Evolutionary conservation across 768 basidiomycete species (phyloP).

Genomic region (Pulveroboletus ravenelii): DNA sequence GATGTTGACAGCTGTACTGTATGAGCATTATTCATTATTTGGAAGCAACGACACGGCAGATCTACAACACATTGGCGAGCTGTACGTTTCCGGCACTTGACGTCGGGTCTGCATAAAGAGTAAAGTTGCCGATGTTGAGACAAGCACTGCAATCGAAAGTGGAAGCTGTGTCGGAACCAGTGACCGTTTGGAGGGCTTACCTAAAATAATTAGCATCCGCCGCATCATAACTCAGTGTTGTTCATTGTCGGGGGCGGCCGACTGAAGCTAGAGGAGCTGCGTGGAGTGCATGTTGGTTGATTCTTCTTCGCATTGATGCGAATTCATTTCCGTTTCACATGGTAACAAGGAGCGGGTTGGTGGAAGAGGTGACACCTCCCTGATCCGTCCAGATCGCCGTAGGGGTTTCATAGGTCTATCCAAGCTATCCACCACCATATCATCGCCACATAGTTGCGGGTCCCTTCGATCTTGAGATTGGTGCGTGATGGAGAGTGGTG

Average conservation of each 20-base stretch:
- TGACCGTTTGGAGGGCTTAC: constrained; percentile 19
- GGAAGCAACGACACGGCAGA: constrained; percentile 18
- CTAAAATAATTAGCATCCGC: constrained; percentile 18
- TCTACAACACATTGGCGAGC: constrained; percentile 25
- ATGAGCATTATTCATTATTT: constrained; percentile 18
- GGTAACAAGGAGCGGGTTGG: constrained; percentile 21
- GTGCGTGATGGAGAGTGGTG: constrained; percentile 12
- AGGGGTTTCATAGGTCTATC: constrained; percentile 34
- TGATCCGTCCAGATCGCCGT: constrained; percentile 30
- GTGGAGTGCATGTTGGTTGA: constrained; percentile 16
- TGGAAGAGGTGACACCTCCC: constrained; percentile 25
- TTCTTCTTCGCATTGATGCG: constrained; percentile 22
- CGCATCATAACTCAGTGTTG: constrained; percentile 18
- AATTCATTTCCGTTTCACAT: constrained; percentile 32
- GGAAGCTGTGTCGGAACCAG: constrained; percentile 12
- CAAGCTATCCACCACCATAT: constrained; percentile 23
- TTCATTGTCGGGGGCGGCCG: constrained; percentile 21
- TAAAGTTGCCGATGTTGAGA: constrained; percentile 17
- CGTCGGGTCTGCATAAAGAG: constrained; percentile 14
- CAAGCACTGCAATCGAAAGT: constrained; percentile 18
- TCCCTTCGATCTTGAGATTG: constrained; percentile 22
- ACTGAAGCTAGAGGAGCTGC: constrained; percentile 16
- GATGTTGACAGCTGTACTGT: constrained; percentile 22
- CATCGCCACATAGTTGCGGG: constrained; percentile 24
- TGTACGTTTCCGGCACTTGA: constrained; percentile 22